Evolutionary conservation across 345 rosid species (phyloP).

Genomic region (Erodium maritimum): DNA sequence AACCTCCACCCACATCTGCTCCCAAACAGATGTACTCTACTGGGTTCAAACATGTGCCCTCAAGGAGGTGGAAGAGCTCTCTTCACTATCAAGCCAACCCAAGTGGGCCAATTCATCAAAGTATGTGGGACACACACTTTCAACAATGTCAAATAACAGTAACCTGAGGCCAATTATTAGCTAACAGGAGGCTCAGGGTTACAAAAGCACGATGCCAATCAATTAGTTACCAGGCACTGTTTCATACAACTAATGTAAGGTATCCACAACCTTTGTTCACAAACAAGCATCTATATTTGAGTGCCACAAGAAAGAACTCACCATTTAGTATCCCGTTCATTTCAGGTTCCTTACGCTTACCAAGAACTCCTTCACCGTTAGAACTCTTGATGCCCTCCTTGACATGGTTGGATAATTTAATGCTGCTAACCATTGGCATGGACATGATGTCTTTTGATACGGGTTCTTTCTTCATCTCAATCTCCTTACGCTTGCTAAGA

Average conservation of each 20-base stretch:
- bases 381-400: conserved; percentile 11
- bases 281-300: conserved; percentile 4
- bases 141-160: background rate
- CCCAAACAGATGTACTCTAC: no score
- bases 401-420: conserved; percentile 7
- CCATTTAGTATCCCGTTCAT: conserved; percentile 20
- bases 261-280: conserved; percentile 1
- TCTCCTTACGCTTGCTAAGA: background rate
- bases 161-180: conserved; percentile 4
- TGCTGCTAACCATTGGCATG: conserved; percentile 11
- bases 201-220: background rate
- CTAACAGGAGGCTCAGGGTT: conserved; percentile 1
- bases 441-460: conserved; percentile 12
- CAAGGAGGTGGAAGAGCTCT: no score
- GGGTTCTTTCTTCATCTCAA: background rate
- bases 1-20: no score
- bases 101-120: no score
- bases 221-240: background rate
- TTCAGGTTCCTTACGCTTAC: conserved; percentile 17
- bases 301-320: conserved; percentile 24
- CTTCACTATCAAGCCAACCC: no score
- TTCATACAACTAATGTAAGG: background rate
- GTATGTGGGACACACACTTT: no score
- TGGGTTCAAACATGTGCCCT: no score
- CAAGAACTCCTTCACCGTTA: conserved; percentile 8